Base-by-base conservation (phyloP, 345 rosid genomes). In the Sonneratia alba region DNA sequence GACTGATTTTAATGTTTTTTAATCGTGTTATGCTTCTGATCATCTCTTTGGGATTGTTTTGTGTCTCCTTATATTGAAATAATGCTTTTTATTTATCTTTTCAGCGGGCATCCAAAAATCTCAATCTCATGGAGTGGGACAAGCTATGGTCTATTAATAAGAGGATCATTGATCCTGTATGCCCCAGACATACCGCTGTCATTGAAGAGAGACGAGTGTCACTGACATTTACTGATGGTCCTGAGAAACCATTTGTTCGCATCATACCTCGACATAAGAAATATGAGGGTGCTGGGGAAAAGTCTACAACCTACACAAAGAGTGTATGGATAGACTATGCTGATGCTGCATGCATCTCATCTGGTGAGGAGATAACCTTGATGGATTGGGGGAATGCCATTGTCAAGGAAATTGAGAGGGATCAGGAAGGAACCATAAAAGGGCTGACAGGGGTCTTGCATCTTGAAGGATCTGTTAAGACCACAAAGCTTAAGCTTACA, bases 111-210 rank as follows among this genome's bases (percentile, higher is more conserved):
- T 95, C 94, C 0, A 95, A 92, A 78, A 95, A 92, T 80, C 89
- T 92, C 48, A 92, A 92, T 75, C 90, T 96, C 36, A 92, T 96
- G 98, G 99, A 91, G 71, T 87, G 99, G 99, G 99, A 96, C 81
- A 92, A 96, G 72, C 88, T 96, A 51, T 96, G 99, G 99, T 83
- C 91, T 36, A 92, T 95, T 38, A 95, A 95, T 66, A 91, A 96
- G 90, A 90, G 84, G 81, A 92, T 92, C 38, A 66, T 95, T 13
- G 99, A 95, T 82, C 99, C 94, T 18, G 93, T 95, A 71, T 95
- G 98, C 73, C 97, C 98, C 7, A 84, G 98, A 77, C 96, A 95
- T 77, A 95, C 98, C 16, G 97, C 99, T 73, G 97, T 95, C 53
- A 45, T 85, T 75, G 88, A 86, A 74, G 93, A 90, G 70, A 62